These are phyloP conservation scores for Helianthus annuus DNA, from an alignment of 129 eudicot species.

Conservation along the genomic window DNA sequence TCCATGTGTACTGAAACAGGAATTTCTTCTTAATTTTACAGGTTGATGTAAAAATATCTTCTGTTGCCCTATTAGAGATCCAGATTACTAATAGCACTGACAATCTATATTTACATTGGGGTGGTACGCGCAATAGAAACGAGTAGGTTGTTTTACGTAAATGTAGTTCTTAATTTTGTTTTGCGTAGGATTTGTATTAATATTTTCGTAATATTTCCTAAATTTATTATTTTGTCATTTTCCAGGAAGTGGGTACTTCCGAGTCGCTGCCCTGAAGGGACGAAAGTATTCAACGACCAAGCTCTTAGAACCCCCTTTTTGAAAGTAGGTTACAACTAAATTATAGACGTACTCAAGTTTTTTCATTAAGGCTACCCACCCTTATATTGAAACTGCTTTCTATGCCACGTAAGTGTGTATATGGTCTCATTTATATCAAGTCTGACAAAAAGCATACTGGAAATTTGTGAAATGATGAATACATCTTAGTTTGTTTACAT, in stretches of 20 bases:
- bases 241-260: slow-evolving; percentile 77
- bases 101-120: slow-evolving; percentile 77
- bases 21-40: slow-evolving; percentile 32
- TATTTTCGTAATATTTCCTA: background rate
- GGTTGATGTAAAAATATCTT: slow-evolving; percentile 56
- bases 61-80: slow-evolving; percentile 49
- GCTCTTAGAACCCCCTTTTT: slow-evolving; percentile 83
- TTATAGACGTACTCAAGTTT: background rate
- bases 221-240: slow-evolving; percentile 4
- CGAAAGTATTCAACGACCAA: slow-evolving; percentile 60
- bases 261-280: slow-evolving; percentile 62
- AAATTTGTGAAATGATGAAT: background rate
- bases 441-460: background rate
- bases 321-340: slow-evolving; percentile 49
- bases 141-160: slow-evolving; percentile 48
- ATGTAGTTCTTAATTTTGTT: slow-evolving; percentile 6
- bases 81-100: slow-evolving; percentile 57
- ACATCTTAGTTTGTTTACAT: background rate
- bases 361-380: background rate
- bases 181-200: background rate
- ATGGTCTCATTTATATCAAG: background rate
- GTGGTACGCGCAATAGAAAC: slow-evolving; percentile 46
- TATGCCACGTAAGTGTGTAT: background rate
- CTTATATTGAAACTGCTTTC: background rate
- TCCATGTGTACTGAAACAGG: slow-evolving; percentile 16